A percentile compares a stretch with the other conserved stretches of the same genome.
phyloP scores from a whole-genome alignment of 179 eudicot species.

The Beta macrorhiza region DNA sequence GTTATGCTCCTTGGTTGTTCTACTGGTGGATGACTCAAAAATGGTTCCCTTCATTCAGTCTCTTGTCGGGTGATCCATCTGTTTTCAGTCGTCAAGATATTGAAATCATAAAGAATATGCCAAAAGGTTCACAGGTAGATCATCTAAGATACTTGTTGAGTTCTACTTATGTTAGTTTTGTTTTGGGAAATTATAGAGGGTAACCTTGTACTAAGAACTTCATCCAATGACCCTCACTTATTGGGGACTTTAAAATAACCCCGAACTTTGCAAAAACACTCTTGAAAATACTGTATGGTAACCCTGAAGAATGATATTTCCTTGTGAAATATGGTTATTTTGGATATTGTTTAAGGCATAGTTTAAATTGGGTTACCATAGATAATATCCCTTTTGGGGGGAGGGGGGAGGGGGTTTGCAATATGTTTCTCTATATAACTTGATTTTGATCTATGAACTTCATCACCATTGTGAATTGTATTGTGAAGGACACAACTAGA shows the following conservation, averaged over 20 bases:
- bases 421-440: background rate
- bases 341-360: no score
- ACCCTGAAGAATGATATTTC: background rate
- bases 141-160: conserved; percentile 27
- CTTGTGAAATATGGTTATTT: background rate
- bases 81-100: conserved; percentile 41
- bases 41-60: conserved; percentile 41
- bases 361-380: no score
- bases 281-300: no score
- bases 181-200: no score
- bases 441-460: background rate
- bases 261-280: no score
- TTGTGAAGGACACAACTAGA: background rate
- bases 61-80: conserved; percentile 31
- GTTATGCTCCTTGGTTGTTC: conserved; percentile 40
- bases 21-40: conserved; percentile 55
- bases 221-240: no score
- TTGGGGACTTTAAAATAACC: no score
- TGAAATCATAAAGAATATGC: conserved; percentile 43
- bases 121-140: conserved; percentile 35
- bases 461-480: background rate
- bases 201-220: no score
- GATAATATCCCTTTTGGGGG: no score
- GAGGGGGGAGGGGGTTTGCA: background rate
- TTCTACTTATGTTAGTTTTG: background rate